phyloP scores from a whole-genome alignment of 257 asterid genomes.

The Salvia splendens region DNA sequence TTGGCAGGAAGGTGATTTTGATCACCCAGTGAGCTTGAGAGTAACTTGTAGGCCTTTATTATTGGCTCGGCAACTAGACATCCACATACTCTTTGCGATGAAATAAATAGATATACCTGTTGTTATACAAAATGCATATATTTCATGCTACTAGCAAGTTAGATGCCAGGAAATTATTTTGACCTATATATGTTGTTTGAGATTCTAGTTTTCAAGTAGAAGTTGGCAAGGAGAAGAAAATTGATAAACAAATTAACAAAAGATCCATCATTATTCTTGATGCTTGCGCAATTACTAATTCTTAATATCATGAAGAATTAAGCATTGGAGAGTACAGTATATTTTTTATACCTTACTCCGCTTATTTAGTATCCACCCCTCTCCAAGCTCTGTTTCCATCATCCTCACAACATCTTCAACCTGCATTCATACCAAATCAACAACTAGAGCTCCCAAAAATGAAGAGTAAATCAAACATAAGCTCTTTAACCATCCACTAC shows the following conservation, averaged over 20 bases:
- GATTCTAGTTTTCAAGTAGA: background rate
- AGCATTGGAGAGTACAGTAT: background rate
- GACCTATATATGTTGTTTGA: background rate
- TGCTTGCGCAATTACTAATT: constrained; percentile 10
- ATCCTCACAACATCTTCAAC: constrained; percentile 63
- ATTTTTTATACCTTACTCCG: constrained; percentile 56
- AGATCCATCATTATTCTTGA: constrained; percentile 9
- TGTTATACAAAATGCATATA: constrained; percentile 24
- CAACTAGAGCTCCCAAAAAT: constrained; percentile 12
- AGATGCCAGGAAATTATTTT: background rate
- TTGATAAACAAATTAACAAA: background rate
- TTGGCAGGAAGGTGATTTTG: constrained; percentile 28
- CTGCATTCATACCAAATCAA: constrained; percentile 37
- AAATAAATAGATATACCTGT: constrained; percentile 70
- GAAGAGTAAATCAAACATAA: constrained; percentile 20
- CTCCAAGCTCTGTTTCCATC: constrained; percentile 91
- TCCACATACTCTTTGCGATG: constrained; percentile 67
- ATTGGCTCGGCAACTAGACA: constrained; percentile 73
- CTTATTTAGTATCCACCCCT: constrained; percentile 70
- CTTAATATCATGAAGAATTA: background rate
- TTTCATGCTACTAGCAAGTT: constrained; percentile 3
- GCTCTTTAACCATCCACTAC: constrained; percentile 35
- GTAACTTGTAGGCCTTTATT: constrained; percentile 52
- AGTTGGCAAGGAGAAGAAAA: constrained; percentile 3
- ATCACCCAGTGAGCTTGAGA: constrained; percentile 39